phyloP scores from a whole-genome alignment of 495 filamentous ascomycete species.

The Tuber umbilicatum region DNA sequence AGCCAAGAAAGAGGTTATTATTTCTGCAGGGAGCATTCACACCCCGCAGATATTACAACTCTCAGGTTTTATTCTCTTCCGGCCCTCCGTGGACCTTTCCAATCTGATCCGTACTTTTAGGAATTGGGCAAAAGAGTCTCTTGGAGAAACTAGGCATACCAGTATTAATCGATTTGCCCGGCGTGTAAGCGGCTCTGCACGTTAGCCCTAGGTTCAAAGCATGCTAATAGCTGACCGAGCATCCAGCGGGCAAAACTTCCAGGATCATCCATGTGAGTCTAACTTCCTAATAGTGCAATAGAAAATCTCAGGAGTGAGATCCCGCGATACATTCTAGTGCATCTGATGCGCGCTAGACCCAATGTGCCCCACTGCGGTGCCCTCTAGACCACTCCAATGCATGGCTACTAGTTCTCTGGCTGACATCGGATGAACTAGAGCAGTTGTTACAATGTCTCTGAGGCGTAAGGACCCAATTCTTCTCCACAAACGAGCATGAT shows the following conservation, averaged over 20 bases:
- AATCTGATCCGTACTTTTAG: conserved; percentile 25
- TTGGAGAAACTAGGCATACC: conserved; percentile 46
- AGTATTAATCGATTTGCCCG: conserved; percentile 48
- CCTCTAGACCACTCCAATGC: neutral
- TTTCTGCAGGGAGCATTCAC: conserved; percentile 55
- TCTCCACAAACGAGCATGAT: neutral
- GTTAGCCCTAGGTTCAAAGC: neutral
- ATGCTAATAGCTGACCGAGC: conserved; percentile 2
- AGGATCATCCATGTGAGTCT: conserved; percentile 48
- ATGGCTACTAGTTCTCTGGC: neutral
- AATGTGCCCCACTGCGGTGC: neutral
- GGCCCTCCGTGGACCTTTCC: neutral
- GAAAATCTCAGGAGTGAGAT: conserved; percentile 6
- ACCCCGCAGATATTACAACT: conserved; percentile 55
- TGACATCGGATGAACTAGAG: neutral
- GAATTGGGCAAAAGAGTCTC: conserved; percentile 49
- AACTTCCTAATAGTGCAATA: neutral
- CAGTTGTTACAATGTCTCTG: conserved; percentile 25
- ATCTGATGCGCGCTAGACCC: neutral
- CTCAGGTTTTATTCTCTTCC: conserved; percentile 28
- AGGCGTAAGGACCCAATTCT: conserved; percentile 8
- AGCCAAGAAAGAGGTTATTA: conserved; percentile 53
- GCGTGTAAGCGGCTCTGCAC: conserved; percentile 42
- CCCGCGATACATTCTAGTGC: neutral
- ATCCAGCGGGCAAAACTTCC: conserved; percentile 50